These are phyloP conservation scores for Colletotrichum lupini DNA, from an alignment of 2,329 filamentous ascomycete genomes.

Conservation along the genomic window DNA sequence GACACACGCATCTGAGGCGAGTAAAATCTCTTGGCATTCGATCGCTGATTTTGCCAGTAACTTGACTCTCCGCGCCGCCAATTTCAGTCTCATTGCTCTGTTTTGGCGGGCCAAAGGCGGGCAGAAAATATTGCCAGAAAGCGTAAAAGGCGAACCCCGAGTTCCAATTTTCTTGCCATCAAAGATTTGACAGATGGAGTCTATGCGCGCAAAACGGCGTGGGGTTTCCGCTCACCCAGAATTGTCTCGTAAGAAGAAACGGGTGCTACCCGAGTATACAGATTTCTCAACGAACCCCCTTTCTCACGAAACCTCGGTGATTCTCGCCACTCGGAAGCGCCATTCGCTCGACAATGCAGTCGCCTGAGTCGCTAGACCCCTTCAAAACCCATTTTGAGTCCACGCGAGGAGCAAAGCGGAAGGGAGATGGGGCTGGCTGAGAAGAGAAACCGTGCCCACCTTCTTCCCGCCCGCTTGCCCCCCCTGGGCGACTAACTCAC, in stretches of 20 bases:
- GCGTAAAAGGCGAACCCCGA: background rate
- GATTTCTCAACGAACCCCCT: background rate
- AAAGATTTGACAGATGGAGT: background rate
- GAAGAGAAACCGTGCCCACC: background rate
- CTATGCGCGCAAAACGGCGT: background rate
- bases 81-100: background rate
- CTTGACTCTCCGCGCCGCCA: background rate
- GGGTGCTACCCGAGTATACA: background rate
- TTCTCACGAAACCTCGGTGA: background rate
- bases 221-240: background rate
- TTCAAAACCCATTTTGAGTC: background rate
- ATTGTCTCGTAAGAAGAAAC: background rate
- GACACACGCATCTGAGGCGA: background rate
- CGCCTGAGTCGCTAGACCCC: slow-evolving; percentile 16
- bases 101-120: background rate
- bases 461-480: slow-evolving; percentile 1
- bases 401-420: background rate
- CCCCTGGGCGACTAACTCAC: background rate
- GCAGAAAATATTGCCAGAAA: background rate
- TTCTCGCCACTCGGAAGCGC: slow-evolving; percentile 10
- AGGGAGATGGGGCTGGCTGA: too few species aligned
- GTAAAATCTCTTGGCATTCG: background rate
- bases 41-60: too few species aligned
- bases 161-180: background rate
- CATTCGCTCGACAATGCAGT: slow-evolving; percentile 12